These are phyloP conservation scores for Wickerhamomyces alni DNA, from an alignment of 805 yeast genomes.

Conservation along the genomic window DNA sequence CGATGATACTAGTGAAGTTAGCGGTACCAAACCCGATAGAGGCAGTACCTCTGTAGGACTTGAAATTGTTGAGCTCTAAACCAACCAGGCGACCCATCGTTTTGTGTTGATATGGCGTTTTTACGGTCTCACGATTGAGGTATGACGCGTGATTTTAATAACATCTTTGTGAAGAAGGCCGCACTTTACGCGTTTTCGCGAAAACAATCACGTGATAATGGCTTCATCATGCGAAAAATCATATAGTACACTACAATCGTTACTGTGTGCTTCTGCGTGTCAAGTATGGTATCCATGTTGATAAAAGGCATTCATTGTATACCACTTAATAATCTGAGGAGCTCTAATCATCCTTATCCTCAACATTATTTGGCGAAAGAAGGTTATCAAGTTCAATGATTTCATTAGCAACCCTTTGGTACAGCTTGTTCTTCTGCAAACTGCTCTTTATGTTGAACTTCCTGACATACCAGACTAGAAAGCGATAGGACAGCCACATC, in stretches of 20 bases:
- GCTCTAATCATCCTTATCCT: slow-evolving; percentile 3
- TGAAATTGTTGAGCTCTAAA: slow-evolving; percentile 78
- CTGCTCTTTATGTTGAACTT: slow-evolving; percentile 14
- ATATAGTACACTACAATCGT: too few species aligned
- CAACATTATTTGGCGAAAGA: slow-evolving; percentile 7
- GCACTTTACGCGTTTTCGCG: too few species aligned
- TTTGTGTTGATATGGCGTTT: not conserved
- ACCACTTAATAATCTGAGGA: too few species aligned
- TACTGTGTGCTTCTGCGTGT: too few species aligned
- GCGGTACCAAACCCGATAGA: slow-evolving; percentile 79
- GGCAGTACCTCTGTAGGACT: slow-evolving; percentile 78
- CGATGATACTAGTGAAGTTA: slow-evolving; percentile 83
- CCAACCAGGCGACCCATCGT: slow-evolving; percentile 80
- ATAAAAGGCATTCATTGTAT: too few species aligned
- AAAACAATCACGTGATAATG: too few species aligned
- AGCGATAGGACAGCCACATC: slow-evolving; percentile 17
- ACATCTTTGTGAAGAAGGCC: too few species aligned
- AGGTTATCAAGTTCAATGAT: slow-evolving; percentile 19
- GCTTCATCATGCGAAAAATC: too few species aligned
- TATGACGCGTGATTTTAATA: not conserved
- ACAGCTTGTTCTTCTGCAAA: slow-evolving; percentile 14
- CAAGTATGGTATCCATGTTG: too few species aligned
- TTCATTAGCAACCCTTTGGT: slow-evolving; percentile 18
- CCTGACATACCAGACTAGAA: slow-evolving; percentile 16
- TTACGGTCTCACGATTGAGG: not conserved